phyloP scores from a whole-genome alignment of 805 yeast species.

The Sugiyamaella qingdaonensis region DNA sequence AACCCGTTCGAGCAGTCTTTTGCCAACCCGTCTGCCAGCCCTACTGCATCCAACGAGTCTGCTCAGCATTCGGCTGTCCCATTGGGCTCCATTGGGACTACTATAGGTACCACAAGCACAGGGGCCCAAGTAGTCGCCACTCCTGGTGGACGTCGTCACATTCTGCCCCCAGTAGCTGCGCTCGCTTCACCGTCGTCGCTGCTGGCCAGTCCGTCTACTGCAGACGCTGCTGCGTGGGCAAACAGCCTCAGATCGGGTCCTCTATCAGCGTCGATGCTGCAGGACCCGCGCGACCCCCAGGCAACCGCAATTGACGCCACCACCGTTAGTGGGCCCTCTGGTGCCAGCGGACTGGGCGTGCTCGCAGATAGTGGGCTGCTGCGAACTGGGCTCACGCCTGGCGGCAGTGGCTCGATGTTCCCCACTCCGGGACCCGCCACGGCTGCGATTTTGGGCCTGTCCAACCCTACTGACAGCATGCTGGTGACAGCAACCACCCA shows the following conservation, averaged over 20 bases:
- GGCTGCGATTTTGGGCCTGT: conserved; percentile 36
- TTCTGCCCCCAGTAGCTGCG: conserved; percentile 28
- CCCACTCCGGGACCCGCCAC: conserved; percentile 36
- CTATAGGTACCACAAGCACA: conserved; percentile 6
- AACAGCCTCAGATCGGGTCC: conserved; percentile 33
- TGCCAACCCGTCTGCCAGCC: conserved; percentile 48
- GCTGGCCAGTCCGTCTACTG: conserved; percentile 15
- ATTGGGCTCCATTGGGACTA: not conserved
- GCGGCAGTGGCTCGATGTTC: conserved; percentile 33
- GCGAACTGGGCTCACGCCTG: conserved; percentile 40
- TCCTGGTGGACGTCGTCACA: conserved; percentile 25
- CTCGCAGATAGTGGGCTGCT: conserved; percentile 24
- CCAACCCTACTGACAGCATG: conserved; percentile 13
- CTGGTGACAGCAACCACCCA: not conserved
- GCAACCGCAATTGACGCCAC: conserved; percentile 24
- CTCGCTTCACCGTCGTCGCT: conserved; percentile 27
- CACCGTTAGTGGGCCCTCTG: not conserved
- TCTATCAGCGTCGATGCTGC: conserved; percentile 36
- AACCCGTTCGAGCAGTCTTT: conserved; percentile 94
- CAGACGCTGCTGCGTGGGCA: conserved; percentile 18
- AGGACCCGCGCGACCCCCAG: conserved; percentile 28
- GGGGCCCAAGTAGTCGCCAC: conserved; percentile 18
- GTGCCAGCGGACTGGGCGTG: not conserved
- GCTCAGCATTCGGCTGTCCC: not conserved
- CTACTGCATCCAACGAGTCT: not conserved